phyloP scores from a whole-genome alignment of 768 basidiomycete species.

The Phanerodontia chrysosporium region DNA sequence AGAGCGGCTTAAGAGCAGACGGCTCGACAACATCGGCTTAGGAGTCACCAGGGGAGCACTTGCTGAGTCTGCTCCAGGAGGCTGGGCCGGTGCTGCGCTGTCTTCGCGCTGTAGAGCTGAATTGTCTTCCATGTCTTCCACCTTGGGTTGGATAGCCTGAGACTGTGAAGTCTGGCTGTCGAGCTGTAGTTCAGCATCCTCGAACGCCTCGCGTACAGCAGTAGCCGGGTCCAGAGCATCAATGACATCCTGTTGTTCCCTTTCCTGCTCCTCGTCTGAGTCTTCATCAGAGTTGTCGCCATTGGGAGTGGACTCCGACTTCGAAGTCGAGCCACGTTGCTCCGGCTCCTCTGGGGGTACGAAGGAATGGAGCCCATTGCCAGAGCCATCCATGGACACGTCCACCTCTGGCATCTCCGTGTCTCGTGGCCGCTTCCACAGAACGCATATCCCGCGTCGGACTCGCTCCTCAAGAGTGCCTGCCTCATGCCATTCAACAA shows the following conservation, averaged over 20 bases:
- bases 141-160: slow-evolving; percentile 37
- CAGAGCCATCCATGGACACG: slow-evolving; percentile 11
- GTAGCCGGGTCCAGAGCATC: slow-evolving; percentile 55
- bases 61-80: slow-evolving; percentile 2
- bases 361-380: not conserved
- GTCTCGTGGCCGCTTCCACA: slow-evolving; percentile 49
- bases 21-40: slow-evolving; percentile 11
- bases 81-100: slow-evolving; percentile 29
- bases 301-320: slow-evolving; percentile 22
- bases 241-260: slow-evolving; percentile 48
- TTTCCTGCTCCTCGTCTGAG: slow-evolving; percentile 58
- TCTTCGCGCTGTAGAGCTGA: slow-evolving; percentile 31
- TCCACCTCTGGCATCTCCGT: not conserved
- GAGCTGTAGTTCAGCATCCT: slow-evolving; percentile 29
- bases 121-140: slow-evolving; percentile 56
- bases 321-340: slow-evolving; percentile 18
- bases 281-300: slow-evolving; percentile 60
- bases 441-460: slow-evolving; percentile 60
- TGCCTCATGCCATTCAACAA: slow-evolving; percentile 85
- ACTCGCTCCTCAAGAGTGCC: slow-evolving; percentile 60
- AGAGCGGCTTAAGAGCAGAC: slow-evolving; percentile 49
- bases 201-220: slow-evolving; percentile 57
- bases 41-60: not conserved
- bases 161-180: slow-evolving; percentile 21
- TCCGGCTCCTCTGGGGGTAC: slow-evolving; percentile 17